These are phyloP conservation scores for Fusarium longipes DNA, from an alignment of 2,329 filamentous ascomycete genomes.

Conservation along the genomic window DNA sequence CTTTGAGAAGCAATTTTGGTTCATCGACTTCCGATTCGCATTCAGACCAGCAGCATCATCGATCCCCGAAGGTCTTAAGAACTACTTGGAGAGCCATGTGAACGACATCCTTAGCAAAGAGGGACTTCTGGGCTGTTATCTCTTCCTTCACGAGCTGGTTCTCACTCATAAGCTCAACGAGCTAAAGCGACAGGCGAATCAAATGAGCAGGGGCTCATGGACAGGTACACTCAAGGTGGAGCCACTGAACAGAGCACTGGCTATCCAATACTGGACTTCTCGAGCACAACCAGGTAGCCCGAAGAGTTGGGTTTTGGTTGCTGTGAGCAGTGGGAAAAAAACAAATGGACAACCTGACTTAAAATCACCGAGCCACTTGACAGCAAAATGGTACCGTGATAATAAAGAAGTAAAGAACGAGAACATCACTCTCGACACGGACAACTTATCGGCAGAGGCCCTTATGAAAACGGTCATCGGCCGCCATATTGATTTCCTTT, in stretches of 20 bases:
- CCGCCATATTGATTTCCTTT: conserved; percentile 76
- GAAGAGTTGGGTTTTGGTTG: conserved; percentile 93
- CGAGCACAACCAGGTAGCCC: conserved; percentile 63
- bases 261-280: conserved; percentile 90
- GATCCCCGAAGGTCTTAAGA: conserved; percentile 71
- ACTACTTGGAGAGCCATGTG: conserved; percentile 74
- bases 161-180: conserved; percentile 91
- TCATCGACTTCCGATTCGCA: conserved; percentile 88
- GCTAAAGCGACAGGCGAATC: conserved; percentile 79
- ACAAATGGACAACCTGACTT: conserved; percentile 53
- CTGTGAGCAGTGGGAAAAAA: conserved; percentile 75
- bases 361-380: conserved; percentile 65
- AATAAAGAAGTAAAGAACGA: conserved; percentile 77
- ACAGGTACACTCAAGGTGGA: conserved; percentile 81
- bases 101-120: conserved; percentile 77
- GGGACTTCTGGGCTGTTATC: conserved; percentile 83
- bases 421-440: conserved; percentile 74
- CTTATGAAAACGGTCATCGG: conserved; percentile 81
- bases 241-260: conserved; percentile 80
- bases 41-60: conserved; percentile 76
- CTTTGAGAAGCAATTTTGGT: conserved; percentile 86
- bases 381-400: conserved; percentile 85
- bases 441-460: conserved; percentile 76
- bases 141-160: conserved; percentile 86
- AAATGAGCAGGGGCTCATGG: conserved; percentile 79